Conservation (phyloP, 148 eudicot species). For the Limonium bicolor region DNA sequence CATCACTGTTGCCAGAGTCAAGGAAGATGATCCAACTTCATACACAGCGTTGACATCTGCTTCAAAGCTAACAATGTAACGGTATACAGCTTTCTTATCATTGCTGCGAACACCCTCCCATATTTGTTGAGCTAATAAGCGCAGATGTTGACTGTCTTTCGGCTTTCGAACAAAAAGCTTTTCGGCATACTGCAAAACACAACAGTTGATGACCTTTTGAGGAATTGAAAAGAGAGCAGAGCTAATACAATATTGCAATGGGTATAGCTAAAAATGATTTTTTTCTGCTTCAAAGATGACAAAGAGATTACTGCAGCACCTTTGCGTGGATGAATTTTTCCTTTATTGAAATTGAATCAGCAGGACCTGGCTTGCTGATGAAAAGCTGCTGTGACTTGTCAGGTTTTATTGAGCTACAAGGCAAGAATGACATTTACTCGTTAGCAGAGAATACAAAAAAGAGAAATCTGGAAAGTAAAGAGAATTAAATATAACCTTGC, state of each 20-base stretch:
- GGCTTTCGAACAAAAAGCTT: slow-evolving; percentile 69
- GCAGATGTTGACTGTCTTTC: slow-evolving; percentile 38
- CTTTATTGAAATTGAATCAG: slow-evolving; percentile 79
- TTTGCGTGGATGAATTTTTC: slow-evolving; percentile 97
- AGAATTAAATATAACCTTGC: slow-evolving; percentile 36
- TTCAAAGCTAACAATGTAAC: slow-evolving; percentile 62
- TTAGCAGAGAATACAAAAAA: slow-evolving; percentile 2
- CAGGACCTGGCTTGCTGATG: slow-evolving; percentile 66
- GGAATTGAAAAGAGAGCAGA: too few species aligned
- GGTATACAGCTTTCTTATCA: slow-evolving; percentile 77
- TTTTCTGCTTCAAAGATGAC: too few species aligned
- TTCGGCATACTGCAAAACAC: slow-evolving; percentile 58
- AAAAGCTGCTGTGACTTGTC: slow-evolving; percentile 50
- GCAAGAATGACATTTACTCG: slow-evolving; percentile 9
- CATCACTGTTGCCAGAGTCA: slow-evolving; percentile 87
- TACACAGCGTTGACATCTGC: slow-evolving; percentile 59
- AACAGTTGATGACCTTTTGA: too few species aligned
- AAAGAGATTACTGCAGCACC: too few species aligned
- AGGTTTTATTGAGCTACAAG: slow-evolving; percentile 53
- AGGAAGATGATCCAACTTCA: slow-evolving; percentile 30
- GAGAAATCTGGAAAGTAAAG: not conserved
- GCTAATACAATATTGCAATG: too few species aligned
- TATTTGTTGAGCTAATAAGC: slow-evolving; percentile 47
- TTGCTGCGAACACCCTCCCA: slow-evolving; percentile 89
- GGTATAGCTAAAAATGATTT: too few species aligned